Evolutionary conservation across 495 filamentous ascomycete species (phyloP).

Genomic region (Aspergillus heteromorphus): DNA sequence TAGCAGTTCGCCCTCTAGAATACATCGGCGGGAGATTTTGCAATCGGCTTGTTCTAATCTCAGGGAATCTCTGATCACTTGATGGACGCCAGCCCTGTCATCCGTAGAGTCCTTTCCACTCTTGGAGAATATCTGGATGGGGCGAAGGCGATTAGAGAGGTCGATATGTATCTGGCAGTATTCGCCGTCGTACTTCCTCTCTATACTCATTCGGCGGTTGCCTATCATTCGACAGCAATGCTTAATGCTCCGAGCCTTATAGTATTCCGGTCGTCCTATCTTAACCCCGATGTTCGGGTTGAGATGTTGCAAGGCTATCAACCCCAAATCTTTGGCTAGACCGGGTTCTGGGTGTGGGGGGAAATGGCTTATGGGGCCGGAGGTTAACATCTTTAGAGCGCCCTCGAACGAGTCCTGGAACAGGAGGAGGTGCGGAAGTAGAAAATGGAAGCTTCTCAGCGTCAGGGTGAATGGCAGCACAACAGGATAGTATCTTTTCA

Average conservation of each 20-base stretch:
- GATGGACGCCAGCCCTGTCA: slow-evolving; percentile 59
- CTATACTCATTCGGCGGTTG: slow-evolving; percentile 60
- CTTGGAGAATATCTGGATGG: slow-evolving; percentile 81
- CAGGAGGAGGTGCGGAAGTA: slow-evolving; percentile 58
- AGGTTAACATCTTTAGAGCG: slow-evolving; percentile 43
- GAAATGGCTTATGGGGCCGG: slow-evolving; percentile 33
- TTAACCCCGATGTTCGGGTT: slow-evolving; percentile 65
- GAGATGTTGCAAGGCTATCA: slow-evolving; percentile 44
- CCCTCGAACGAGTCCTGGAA: slow-evolving; percentile 58
- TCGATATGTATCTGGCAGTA: slow-evolving; percentile 87
- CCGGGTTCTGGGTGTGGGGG: slow-evolving; percentile 35
- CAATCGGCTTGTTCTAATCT: slow-evolving; percentile 52
- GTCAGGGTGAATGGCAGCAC: slow-evolving; percentile 42
- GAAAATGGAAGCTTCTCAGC: slow-evolving; percentile 48
- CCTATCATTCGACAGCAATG: slow-evolving; percentile 62
- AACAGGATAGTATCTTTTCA: slow-evolving; percentile 69
- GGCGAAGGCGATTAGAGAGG: slow-evolving; percentile 46
- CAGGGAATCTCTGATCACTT: slow-evolving; percentile 47
- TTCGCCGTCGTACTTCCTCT: slow-evolving; percentile 83
- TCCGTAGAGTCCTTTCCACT: slow-evolving; percentile 81
- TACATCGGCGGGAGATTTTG: slow-evolving; percentile 56
- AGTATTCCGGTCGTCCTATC: slow-evolving; percentile 64
- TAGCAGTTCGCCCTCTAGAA: slow-evolving; percentile 77
- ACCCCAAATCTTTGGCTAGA: slow-evolving; percentile 25
- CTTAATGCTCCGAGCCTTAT: slow-evolving; percentile 72